phyloP scores from a whole-genome alignment of 192 early-diverging fungal species.

The Pilaira anomala region DNA sequence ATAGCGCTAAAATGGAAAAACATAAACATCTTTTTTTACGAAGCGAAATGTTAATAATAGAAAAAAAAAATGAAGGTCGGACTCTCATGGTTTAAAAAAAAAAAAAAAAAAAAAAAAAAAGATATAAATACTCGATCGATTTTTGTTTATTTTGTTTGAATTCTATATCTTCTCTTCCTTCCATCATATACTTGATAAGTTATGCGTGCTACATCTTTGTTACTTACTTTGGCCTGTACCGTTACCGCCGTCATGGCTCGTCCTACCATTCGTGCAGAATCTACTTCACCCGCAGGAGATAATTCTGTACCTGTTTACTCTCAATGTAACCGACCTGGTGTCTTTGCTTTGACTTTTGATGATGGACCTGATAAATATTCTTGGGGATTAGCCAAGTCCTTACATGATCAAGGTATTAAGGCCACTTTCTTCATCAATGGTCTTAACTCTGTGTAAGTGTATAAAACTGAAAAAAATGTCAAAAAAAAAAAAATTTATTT shows the following conservation, averaged over 20 bases:
- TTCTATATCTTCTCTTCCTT: no score
- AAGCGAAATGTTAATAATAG: no score
- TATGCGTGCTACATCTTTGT: background rate
- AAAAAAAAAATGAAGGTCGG: no score
- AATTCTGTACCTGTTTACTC: background rate
- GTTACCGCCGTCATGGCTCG: background rate
- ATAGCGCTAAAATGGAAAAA: no score
- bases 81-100: no score
- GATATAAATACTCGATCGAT: no score
- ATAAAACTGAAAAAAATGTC: background rate
- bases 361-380: slow-evolving; percentile 41
- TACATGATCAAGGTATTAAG: slow-evolving; percentile 20
- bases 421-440: slow-evolving; percentile 76
- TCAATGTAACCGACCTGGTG: slow-evolving; percentile 18
- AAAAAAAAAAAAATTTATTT: background rate
- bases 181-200: no score
- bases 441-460: slow-evolving; percentile 49
- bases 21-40: no score
- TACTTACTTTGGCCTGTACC: background rate
- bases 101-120: no score
- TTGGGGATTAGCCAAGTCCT: slow-evolving; percentile 19
- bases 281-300: background rate
- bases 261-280: background rate
- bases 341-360: slow-evolving; percentile 63
- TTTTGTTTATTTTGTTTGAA: no score